These are phyloP conservation scores for Colletotrichum simmondsii DNA, from an alignment of 2,329 filamentous ascomycete species.

Conservation along the genomic window DNA sequence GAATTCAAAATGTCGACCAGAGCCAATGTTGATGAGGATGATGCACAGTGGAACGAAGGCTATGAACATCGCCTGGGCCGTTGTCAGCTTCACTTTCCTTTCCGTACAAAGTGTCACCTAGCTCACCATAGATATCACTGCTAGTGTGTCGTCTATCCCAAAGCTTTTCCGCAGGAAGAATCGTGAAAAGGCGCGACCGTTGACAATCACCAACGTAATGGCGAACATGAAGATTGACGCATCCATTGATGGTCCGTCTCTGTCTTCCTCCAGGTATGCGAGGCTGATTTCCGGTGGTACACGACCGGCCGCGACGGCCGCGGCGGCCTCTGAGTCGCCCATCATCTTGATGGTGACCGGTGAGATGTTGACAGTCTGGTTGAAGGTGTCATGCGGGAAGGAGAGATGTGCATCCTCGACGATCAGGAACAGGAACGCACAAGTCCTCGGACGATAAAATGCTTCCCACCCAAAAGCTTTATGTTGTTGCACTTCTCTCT, in stretches of 20 bases:
- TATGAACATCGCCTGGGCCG: slow-evolving; percentile 44
- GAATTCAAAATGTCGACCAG: slow-evolving; percentile 57
- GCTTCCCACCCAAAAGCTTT: slow-evolving; percentile 13
- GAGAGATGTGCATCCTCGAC: not conserved
- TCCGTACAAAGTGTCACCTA: not conserved
- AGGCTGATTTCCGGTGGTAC: slow-evolving; percentile 48
- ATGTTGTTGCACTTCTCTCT: not conserved
- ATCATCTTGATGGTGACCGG: slow-evolving; percentile 16
- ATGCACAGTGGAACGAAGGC: slow-evolving; percentile 55
- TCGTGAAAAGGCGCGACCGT: slow-evolving; percentile 47
- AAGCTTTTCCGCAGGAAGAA: slow-evolving; percentile 48
- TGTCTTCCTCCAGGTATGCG: slow-evolving; percentile 48
- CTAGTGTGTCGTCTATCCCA: slow-evolving; percentile 51
- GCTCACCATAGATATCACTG: slow-evolving; percentile 48
- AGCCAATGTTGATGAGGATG: slow-evolving; percentile 57
- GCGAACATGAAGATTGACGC: slow-evolving; percentile 51
- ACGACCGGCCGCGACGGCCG: slow-evolving; percentile 48
- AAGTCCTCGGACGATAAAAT: not conserved
- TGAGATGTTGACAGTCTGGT: not conserved
- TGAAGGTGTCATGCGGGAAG: not conserved
- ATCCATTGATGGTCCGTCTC: slow-evolving; percentile 49
- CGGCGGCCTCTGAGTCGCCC: slow-evolving; percentile 33
- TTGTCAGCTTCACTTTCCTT: not conserved
- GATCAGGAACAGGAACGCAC: too few species aligned
- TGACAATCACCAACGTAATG: slow-evolving; percentile 47